Evolutionary conservation across 352 stramenopile genomes (phyloP), one percentile per base, ranked within the genome.

Genomic region (Stephanocyclus meneghinianus): DNA sequence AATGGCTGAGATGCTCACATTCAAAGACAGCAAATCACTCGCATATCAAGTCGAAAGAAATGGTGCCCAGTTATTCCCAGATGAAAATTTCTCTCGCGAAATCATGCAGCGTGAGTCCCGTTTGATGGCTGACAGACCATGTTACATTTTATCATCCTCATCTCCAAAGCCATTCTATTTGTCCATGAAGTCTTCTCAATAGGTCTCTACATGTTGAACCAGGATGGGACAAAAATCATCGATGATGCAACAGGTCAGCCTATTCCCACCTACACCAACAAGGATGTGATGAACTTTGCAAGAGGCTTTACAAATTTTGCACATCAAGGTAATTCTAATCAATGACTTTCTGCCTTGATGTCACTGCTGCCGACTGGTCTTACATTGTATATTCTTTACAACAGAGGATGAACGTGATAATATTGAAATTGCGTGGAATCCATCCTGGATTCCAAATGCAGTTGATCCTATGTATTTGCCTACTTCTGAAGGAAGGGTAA

Each of bases 1-100:
- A 0, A 94, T 93, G 90, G 90, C 29, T 53, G 16, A 48, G 21
- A 88, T 86, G 60, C 63, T 94, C 13, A 87, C 80, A 10, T 93
- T 83, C 65, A 61, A 81, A 68, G 68, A 59, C 59, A 76, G 55
- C 62, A 76, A 68, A 60, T 76, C 65, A 21, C 48, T 73, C 8
- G 63, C 74, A 62, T 81, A 81, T 71, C 57, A 81, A 9, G 37
- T 81, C 45, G 74, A 81, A 62, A 66, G 35, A 32, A 81, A 81
- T 48, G 64, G 62, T 45, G 62, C 51, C 0, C 11, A 57, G 15
- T 44, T 75, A 11, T 84, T 50, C 21, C 68, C 73, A 29, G 69
- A 85, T 75, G 76, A 85, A 59, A 82, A 82, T 11, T 79, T 78
- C 65, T 61, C 77, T 37, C 53, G 73, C 56, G 80, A 87, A 68